phyloP scores from a whole-genome alignment of 768 basidiomycete species.

The Naganishia onofrii region DNA sequence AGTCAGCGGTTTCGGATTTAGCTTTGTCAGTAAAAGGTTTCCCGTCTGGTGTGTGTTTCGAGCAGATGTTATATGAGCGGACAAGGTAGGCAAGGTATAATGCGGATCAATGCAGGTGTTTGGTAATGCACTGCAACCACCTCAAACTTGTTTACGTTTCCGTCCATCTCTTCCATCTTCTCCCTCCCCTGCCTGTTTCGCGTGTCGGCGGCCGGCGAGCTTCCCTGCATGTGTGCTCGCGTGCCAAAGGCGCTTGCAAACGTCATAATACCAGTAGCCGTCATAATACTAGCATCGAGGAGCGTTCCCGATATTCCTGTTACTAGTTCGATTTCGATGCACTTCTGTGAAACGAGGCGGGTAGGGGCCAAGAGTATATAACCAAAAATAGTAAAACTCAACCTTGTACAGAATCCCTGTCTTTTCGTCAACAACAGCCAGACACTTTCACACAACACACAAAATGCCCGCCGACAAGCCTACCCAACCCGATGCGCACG shows the following conservation, averaged over 20 bases:
- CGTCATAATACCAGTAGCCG: not conserved
- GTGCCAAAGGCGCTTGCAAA: not conserved
- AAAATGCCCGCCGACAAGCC: slow-evolving; percentile 28
- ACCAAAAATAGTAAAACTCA: not conserved
- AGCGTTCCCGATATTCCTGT: too few species aligned
- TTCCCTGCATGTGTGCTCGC: not conserved
- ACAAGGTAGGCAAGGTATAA: too few species aligned
- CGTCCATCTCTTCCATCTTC: too few species aligned
- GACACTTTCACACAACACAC: not conserved
- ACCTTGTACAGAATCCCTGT: too few species aligned
- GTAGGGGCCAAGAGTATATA: not conserved
- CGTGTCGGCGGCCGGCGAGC: too few species aligned
- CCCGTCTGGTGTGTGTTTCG: not conserved
- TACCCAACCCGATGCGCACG: slow-evolving; percentile 23
- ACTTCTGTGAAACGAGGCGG: too few species aligned
- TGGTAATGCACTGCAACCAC: not conserved
- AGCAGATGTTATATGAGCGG: too few species aligned
- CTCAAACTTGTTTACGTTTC: not conserved
- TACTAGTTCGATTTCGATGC: too few species aligned
- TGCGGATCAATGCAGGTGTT: not conserved
- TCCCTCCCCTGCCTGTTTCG: too few species aligned
- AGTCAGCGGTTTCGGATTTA: too few species aligned
- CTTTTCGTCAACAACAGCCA: not conserved
- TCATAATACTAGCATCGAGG: not conserved
- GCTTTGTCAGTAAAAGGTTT: too few species aligned